These are phyloP conservation scores for Bauhinia variegata DNA, from an alignment of 306 rosid species.

Conservation along the genomic window DNA sequence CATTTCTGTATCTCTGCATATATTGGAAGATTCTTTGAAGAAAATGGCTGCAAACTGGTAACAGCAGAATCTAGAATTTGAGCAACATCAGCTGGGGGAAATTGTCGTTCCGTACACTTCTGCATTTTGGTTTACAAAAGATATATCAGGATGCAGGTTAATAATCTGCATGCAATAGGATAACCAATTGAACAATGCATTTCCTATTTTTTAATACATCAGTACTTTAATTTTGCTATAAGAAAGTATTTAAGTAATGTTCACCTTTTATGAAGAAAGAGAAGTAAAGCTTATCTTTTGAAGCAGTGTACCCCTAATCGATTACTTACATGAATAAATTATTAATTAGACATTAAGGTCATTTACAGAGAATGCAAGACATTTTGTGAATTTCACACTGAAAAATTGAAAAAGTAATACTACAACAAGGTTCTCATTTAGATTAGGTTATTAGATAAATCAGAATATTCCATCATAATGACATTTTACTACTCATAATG, in stretches of 20 bases:
- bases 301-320: neutral
- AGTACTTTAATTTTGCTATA: neutral
- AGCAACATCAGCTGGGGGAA: constrained; percentile 90
- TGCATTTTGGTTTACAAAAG: constrained; percentile 53
- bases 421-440: neutral
- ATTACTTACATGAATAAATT: neutral
- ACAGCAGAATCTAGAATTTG: constrained; percentile 84
- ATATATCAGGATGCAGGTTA: constrained; percentile 25
- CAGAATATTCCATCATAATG: constrained; percentile 4
- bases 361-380: constrained; percentile 11
- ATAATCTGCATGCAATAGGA: constrained; percentile 22
- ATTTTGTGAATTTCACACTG: constrained; percentile 1
- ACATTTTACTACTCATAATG: neutral
- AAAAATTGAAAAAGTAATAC: no score
- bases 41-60: constrained; percentile 71
- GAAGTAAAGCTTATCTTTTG: no score
- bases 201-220: neutral
- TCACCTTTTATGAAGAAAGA: neutral
- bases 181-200: constrained; percentile 15
- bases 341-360: neutral
- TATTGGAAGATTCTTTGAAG: constrained; percentile 72
- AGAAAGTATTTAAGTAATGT: constrained; percentile 6
- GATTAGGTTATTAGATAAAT: neutral
- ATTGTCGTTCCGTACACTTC: constrained; percentile 93
- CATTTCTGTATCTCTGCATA: constrained; percentile 85